Base-by-base conservation (phyloP, 495 filamentous ascomycete genomes). In the Hypomontagnella submonticulosa region DNA sequence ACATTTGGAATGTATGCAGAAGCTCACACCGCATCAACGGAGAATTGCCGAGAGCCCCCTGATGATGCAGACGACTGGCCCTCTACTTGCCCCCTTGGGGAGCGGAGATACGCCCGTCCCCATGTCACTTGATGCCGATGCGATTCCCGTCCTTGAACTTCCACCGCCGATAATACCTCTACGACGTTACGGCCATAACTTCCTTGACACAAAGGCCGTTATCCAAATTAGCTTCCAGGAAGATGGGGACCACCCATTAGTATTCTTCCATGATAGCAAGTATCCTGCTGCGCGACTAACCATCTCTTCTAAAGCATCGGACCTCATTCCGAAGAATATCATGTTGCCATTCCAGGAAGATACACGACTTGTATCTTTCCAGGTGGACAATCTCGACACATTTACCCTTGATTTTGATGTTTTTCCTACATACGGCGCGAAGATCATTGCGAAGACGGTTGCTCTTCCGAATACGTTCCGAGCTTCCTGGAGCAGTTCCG, bases 321-420 rank as follows among this genome's bases (percentile, higher is more conserved):
- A 99, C 76, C 81, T 99, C 30, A 97, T 99, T 66, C 96, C 95
- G 23, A 89, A 95, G 71, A 99, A 96, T 68, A 85, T 98, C 44
- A 88, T 97, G 74, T 85, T 99, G 27, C 95, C 95, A 2, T 92
- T 99, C 67, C 95, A 97, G 73, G 96, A 98, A 76, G 95, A 98
- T 74, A 92, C 90, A 48, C 89, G 91, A 50, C 84, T 91, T 36
- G 88, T 97, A 55, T 96, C 94, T 6, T 99, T 99, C 79, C 94
- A 99, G 67, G 90, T 97, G 61, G 96, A 99, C 75, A 93, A 89
- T 54, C 78, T 98, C 47, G 90, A 93, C 40, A 89, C 92, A 1
- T 99, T 99, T 74, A 85, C 92, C 30, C 90, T 99, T 66, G 95
- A 99, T 76, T 97, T 98, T 73, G 96, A 98, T 73, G 91, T 99